phyloP scores from a whole-genome alignment of 768 basidiomycete species.

The Pisolithus sp. region DNA sequence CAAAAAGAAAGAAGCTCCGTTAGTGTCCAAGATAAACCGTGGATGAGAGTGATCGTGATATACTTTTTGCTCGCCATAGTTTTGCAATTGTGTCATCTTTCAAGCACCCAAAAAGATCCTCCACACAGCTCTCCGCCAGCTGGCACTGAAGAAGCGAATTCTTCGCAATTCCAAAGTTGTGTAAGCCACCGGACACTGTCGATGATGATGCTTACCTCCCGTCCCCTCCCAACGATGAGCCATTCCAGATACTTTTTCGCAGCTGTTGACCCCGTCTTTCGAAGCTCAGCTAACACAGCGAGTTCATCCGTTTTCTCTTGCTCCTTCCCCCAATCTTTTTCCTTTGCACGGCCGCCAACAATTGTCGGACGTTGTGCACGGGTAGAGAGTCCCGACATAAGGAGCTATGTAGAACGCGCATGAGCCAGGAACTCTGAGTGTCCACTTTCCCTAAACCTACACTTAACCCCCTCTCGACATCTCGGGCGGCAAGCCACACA shows the following conservation, averaged over 20 bases:
- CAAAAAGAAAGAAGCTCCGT: constrained; percentile 1
- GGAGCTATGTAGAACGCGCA: constrained; percentile 8
- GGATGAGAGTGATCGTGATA: neutral
- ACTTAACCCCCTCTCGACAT: constrained; percentile 65
- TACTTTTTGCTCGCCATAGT: constrained; percentile 71
- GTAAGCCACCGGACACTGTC: neutral
- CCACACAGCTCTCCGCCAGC: constrained; percentile 51
- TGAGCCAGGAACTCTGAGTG: neutral
- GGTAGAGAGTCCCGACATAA: constrained; percentile 14
- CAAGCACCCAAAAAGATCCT: constrained; percentile 44
- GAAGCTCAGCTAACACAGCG: constrained; percentile 23
- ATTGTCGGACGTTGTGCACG: constrained; percentile 17
- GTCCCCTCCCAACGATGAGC: constrained; percentile 65
- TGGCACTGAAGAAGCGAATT: constrained; percentile 60
- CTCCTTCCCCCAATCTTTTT: constrained; percentile 21
- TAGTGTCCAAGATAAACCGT: no score
- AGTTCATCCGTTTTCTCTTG: constrained; percentile 19
- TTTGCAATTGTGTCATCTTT: constrained; percentile 47
- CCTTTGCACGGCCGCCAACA: constrained; percentile 13
- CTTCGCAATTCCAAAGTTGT: constrained; percentile 24
- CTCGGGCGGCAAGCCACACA: constrained; percentile 69
- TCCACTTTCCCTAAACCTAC: constrained; percentile 29
- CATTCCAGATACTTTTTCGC: constrained; percentile 75
- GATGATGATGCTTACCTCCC: constrained; percentile 36
- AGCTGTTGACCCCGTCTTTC: constrained; percentile 29